A percentile compares a stretch with the other conserved stretches of the same genome.
Conservation (phyloP, 169 alveolate genomes). For the Sarcocystis neurona region DNA sequence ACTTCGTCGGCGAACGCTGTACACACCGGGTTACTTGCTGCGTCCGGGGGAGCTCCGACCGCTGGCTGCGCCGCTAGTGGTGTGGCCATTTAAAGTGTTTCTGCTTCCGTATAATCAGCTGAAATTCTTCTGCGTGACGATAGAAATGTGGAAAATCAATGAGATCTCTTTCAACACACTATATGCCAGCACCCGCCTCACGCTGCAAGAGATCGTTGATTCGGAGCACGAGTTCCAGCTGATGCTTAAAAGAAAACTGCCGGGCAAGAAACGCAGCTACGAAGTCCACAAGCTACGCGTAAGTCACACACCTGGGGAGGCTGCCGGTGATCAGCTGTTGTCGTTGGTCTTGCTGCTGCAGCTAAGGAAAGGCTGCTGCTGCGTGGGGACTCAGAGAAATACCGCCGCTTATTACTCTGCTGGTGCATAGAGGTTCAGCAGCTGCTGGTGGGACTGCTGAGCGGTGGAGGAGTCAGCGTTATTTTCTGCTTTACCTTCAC, state of each 20-base stretch:
- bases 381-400: too few relatives aligned
- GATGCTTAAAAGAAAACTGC: slow-evolving; percentile 64
- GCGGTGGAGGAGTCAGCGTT: too few relatives aligned
- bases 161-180: slow-evolving; percentile 70
- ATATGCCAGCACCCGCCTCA: slow-evolving; percentile 66
- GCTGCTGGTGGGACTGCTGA: too few relatives aligned
- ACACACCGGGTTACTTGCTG: slow-evolving; percentile 63
- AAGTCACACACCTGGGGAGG: not conserved
- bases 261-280: slow-evolving; percentile 70
- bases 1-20: slow-evolving; percentile 42
- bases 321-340: too few relatives aligned
- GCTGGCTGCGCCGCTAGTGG: slow-evolving; percentile 53
- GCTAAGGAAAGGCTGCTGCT: too few relatives aligned
- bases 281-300: slow-evolving; percentile 73
- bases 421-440: too few relatives aligned
- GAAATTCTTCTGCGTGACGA: slow-evolving; percentile 68
- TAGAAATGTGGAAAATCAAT: slow-evolving; percentile 70
- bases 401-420: too few relatives aligned
- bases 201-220: slow-evolving; percentile 70
- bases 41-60: slow-evolving; percentile 54
- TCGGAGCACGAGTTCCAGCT: slow-evolving; percentile 71
- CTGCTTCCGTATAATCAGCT: slow-evolving; percentile 69
- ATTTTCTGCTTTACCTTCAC: too few relatives aligned
- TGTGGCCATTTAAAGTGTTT: slow-evolving; percentile 60
- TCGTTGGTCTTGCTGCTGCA: too few relatives aligned